Percentiles rank a stretch among this genome's conserved stretches.
Evolutionary conservation across 352 stramenopile genomes (phyloP).

Genomic region (Vaucheria bursata): DNA sequence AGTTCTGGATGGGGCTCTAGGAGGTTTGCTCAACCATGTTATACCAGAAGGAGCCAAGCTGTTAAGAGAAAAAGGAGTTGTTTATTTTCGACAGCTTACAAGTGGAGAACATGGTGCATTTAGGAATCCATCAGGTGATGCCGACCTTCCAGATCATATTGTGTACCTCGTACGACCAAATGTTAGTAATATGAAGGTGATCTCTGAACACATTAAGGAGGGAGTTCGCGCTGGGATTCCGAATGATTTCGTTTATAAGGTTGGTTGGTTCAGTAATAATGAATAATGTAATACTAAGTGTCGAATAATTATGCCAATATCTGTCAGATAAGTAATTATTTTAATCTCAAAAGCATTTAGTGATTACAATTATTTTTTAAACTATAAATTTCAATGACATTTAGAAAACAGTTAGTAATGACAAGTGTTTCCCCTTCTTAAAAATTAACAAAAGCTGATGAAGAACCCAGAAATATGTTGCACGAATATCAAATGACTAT

Average conservation of each 20-base stretch:
- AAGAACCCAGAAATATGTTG: too few relatives aligned
- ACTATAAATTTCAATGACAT: too few relatives aligned
- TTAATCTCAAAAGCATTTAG: neutral
- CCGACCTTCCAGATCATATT: constrained; percentile 59
- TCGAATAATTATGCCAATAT: neutral
- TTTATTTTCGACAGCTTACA: constrained; percentile 24
- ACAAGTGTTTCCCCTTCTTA: too few relatives aligned
- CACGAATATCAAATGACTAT: too few relatives aligned
- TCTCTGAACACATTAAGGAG: constrained; percentile 23
- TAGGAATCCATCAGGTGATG: constrained; percentile 41
- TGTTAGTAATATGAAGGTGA: constrained; percentile 32
- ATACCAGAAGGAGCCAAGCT: constrained; percentile 41
- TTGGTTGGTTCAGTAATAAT: too few relatives aligned
- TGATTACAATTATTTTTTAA: too few relatives aligned
- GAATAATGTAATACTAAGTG: too few relatives aligned
- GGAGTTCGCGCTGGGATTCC: constrained; percentile 10
- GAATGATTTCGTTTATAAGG: constrained; percentile 36
- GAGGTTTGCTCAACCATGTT: constrained; percentile 37
- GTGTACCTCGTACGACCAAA: constrained; percentile 73
- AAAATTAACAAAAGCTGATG: too few relatives aligned
- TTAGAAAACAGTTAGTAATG: too few relatives aligned
- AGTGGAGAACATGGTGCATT: constrained; percentile 30
- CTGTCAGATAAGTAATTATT: neutral
- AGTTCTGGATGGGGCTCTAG: constrained; percentile 32
- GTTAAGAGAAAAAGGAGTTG: constrained; percentile 30